These are phyloP conservation scores for Miscanthus lutarioriparius DNA, from an alignment of 176 grass and related monocot species.

Conservation along the genomic window DNA sequence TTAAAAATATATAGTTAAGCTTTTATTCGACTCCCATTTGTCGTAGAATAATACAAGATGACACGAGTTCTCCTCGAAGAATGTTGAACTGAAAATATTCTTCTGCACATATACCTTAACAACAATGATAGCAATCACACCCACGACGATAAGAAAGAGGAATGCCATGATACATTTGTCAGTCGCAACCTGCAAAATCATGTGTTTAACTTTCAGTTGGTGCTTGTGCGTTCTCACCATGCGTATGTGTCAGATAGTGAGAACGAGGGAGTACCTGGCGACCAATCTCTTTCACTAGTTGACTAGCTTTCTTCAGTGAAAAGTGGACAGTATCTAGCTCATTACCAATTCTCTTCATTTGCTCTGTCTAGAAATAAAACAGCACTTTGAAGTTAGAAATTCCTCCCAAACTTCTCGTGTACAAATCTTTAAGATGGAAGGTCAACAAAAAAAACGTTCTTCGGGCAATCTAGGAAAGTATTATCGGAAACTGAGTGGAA, in stretches of 20 bases:
- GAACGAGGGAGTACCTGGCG: slow-evolving; percentile 40
- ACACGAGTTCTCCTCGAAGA: background rate
- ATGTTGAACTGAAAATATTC: slow-evolving; percentile 12
- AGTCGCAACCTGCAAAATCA: slow-evolving; percentile 75
- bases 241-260: background rate
- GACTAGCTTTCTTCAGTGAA: slow-evolving; percentile 65
- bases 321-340: slow-evolving; percentile 72
- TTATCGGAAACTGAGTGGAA: background rate
- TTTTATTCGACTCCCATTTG: slow-evolving; percentile 2
- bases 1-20: slow-evolving; percentile 16
- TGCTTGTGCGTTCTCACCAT: background rate
- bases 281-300: slow-evolving; percentile 67
- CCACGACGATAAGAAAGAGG: slow-evolving; percentile 72
- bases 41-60: background rate
- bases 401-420: background rate
- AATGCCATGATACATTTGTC: slow-evolving; percentile 97
- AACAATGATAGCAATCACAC: slow-evolving; percentile 87
- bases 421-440: background rate
- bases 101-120: slow-evolving; percentile 72
- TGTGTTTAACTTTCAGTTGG: slow-evolving; percentile 33
- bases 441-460: background rate
- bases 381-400: background rate
- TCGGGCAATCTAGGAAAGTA: background rate
- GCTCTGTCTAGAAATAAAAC: slow-evolving; percentile 47
- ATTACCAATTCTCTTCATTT: slow-evolving; percentile 60